Percentiles rank a stretch among this genome's conserved stretches.
These are phyloP conservation scores for Phytophthora pisi DNA, from an alignment of 352 stramenopile species.

Conservation along the genomic window DNA sequence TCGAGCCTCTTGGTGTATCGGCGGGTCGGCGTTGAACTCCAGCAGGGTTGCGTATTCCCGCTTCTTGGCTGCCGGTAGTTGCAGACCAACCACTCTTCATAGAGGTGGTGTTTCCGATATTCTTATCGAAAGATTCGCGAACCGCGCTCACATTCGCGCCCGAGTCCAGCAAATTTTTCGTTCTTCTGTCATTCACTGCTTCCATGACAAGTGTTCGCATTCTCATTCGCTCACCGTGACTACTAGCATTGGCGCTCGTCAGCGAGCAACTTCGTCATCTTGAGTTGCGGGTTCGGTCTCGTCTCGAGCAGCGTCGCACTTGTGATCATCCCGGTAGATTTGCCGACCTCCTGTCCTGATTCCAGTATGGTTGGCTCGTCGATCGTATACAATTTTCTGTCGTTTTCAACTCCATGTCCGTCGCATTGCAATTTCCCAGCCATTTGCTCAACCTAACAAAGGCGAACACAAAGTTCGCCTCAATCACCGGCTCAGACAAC, in stretches of 20 bases:
- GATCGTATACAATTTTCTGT: background rate
- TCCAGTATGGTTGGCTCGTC: background rate
- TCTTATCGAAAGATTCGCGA: background rate
- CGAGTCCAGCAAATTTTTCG: background rate
- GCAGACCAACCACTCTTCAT: too few species aligned
- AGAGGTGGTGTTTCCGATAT: too few species aligned
- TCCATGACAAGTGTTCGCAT: background rate
- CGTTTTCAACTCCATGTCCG: too few species aligned
- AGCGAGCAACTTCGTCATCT: background rate
- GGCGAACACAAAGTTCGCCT: too few species aligned
- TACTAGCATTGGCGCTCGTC: background rate
- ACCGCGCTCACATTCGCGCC: slow-evolving; percentile 8
- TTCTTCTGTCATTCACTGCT: background rate
- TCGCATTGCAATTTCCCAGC: too few species aligned
- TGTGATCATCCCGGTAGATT: background rate
- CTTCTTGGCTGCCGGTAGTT: too few species aligned
- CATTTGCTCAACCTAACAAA: too few species aligned
- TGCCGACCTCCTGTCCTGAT: background rate
- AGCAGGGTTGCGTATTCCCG: too few species aligned
- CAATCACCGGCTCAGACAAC: too few species aligned
- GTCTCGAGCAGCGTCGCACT: background rate
- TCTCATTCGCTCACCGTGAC: background rate
- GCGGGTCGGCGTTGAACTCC: too few species aligned
- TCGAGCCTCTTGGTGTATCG: too few species aligned
- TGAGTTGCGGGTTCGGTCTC: background rate